These are phyloP conservation scores for Neofusicoccum ribis DNA, from an alignment of 2,329 filamentous ascomycete genomes.

Conservation along the genomic window DNA sequence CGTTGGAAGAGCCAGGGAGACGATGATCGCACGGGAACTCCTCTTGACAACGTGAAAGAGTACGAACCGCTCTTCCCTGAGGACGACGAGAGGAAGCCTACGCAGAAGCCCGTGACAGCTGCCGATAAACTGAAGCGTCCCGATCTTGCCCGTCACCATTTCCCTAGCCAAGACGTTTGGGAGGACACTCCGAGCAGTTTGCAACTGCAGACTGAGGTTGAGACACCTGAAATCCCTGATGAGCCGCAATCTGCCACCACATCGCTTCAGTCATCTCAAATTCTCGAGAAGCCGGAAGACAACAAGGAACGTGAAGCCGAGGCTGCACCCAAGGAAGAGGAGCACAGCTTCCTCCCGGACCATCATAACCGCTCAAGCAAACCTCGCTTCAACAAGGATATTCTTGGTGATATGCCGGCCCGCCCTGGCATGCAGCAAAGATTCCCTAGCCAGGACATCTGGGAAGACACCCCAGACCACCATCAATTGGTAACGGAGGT, in stretches of 20 bases:
- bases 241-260: conserved; percentile 41
- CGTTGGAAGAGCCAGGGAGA: conserved; percentile 58
- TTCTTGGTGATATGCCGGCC: conserved; percentile 46
- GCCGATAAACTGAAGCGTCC: conserved; percentile 58
- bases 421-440: conserved; percentile 64
- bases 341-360: conserved; percentile 45
- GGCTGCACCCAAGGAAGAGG: conserved; percentile 42
- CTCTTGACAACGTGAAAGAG: conserved; percentile 84
- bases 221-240: conserved; percentile 68
- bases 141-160: conserved; percentile 59
- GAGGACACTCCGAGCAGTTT: conserved; percentile 90
- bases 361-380: conserved; percentile 60
- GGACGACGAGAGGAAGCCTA: conserved; percentile 60
- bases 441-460: conserved; percentile 90
- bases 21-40: conserved; percentile 59
- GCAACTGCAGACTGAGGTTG: conserved; percentile 75
- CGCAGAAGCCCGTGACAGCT: conserved; percentile 53
- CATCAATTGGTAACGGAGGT: conserved; percentile 77
- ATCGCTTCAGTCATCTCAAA: conserved; percentile 31
- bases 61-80: conserved; percentile 92
- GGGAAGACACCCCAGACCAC: conserved; percentile 91
- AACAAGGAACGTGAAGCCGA: conserved; percentile 52
- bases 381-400: conserved; percentile 56
- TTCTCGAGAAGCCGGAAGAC: conserved; percentile 50
- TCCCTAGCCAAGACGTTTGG: conserved; percentile 96